phyloP scores from a whole-genome alignment of 768 basidiomycete genomes.

The Suillus plorans region DNA sequence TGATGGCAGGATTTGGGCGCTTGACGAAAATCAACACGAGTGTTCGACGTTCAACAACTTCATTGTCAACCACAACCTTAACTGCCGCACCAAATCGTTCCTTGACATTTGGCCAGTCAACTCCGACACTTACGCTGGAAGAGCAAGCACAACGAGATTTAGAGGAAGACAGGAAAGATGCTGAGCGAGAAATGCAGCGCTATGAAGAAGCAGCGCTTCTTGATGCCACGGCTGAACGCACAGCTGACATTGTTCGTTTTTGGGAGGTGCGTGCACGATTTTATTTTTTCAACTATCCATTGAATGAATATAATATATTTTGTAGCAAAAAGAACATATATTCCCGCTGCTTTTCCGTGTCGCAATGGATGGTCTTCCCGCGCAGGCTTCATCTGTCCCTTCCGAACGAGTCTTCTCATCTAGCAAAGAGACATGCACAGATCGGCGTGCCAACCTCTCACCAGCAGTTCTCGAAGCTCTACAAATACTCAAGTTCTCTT shows the following conservation, averaged over 20 bases:
- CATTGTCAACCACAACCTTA: too few species aligned
- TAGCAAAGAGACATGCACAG: not conserved
- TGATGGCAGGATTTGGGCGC: too few species aligned
- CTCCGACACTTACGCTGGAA: not conserved
- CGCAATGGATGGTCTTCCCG: slow-evolving; percentile 18
- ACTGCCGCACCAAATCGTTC: too few species aligned
- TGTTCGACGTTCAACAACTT: too few species aligned
- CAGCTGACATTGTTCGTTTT: slow-evolving; percentile 5
- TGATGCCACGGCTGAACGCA: not conserved
- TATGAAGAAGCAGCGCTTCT: not conserved
- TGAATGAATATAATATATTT: not conserved
- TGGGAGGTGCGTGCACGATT: slow-evolving; percentile 5
- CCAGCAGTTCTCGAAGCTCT: too few species aligned
- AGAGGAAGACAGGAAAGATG: slow-evolving; percentile 3
- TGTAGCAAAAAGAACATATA: slow-evolving; percentile 10
- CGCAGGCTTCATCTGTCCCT: slow-evolving; percentile 24
- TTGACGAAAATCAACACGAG: too few species aligned
- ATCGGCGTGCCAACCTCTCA: too few species aligned
- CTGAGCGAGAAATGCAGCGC: not conserved
- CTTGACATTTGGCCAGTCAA: not conserved
- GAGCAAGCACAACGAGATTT: not conserved
- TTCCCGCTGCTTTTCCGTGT: slow-evolving; percentile 5
- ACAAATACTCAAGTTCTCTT: too few species aligned
- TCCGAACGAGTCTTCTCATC: not conserved
- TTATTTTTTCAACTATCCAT: not conserved